phyloP scores from a whole-genome alignment of 2,329 filamentous ascomycete genomes.

The Cytospora chrysosperma region DNA sequence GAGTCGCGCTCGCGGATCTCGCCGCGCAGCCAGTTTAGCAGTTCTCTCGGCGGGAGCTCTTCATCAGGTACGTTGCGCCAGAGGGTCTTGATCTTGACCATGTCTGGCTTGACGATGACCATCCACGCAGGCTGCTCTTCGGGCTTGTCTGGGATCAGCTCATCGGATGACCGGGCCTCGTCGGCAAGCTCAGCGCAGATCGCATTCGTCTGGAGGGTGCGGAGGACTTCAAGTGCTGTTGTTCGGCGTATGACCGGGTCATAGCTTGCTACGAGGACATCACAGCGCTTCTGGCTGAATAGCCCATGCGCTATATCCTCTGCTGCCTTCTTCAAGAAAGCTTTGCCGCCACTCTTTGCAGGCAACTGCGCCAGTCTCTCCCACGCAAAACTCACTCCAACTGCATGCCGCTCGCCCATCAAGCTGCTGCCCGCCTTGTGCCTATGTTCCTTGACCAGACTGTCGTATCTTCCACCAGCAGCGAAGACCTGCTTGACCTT shows the following conservation, averaged over 20 bases:
- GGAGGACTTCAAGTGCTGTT: conserved; percentile 73
- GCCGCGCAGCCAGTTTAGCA: conserved; percentile 75
- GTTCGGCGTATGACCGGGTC: conserved; percentile 74
- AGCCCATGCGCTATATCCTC: conserved; percentile 61
- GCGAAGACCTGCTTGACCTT: conserved; percentile 85
- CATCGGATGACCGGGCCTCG: conserved; percentile 76
- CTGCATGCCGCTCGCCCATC: conserved; percentile 68
- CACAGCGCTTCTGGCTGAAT: conserved; percentile 69
- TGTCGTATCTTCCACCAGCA: conserved; percentile 90
- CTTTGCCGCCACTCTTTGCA: conserved; percentile 50
- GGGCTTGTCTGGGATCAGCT: conserved; percentile 72
- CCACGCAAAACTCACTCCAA: conserved; percentile 90
- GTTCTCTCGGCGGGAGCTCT: conserved; percentile 70
- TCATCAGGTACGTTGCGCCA: conserved; percentile 72
- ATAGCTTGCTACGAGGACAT: conserved; percentile 87
- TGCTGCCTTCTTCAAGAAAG: conserved; percentile 64
- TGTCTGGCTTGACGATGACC: conserved; percentile 79
- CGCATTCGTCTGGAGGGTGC: conserved; percentile 76
- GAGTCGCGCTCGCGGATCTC: conserved; percentile 80
- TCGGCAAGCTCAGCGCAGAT: conserved; percentile 86
- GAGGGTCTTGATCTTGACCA: conserved; percentile 77
- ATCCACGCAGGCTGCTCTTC: conserved; percentile 83
- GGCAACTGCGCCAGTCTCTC: conserved; percentile 72
- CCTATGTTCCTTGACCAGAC: conserved; percentile 78
- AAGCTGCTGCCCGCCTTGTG: conserved; percentile 56